Evolutionary conservation across 2,329 filamentous ascomycete genomes (phyloP).

Genomic region (Mariannaea elegans): DNA sequence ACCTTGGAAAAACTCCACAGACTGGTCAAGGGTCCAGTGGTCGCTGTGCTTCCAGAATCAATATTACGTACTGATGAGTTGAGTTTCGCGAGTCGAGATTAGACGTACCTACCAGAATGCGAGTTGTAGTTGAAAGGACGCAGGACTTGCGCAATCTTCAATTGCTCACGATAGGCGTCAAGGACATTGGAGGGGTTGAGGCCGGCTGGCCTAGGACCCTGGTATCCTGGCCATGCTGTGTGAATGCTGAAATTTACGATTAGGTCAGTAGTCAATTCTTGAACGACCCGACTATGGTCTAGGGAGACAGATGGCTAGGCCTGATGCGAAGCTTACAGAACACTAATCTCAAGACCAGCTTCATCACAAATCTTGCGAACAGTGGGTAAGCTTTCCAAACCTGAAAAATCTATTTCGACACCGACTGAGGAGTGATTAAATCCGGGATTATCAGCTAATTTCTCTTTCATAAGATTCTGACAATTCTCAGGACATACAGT

Average conservation of each 20-base stretch:
- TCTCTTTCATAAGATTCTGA: background rate
- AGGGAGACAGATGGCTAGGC: no score
- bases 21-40: constrained; percentile 43
- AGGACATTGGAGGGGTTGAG: constrained; percentile 11
- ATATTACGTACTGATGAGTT: background rate
- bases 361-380: constrained; percentile 8
- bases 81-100: background rate
- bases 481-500: background rate
- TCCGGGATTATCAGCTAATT: background rate
- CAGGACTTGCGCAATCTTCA: constrained; percentile 10
- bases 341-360: constrained; percentile 14
- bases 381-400: background rate
- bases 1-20: constrained; percentile 44
- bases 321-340: background rate
- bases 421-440: background rate
- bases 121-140: constrained; percentile 18
- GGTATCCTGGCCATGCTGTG: constrained; percentile 11
- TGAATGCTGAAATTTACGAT: constrained; percentile 8
- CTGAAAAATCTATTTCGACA: constrained; percentile 14
- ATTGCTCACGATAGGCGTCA: constrained; percentile 11
- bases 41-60: constrained; percentile 35
- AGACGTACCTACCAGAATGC: constrained; percentile 13
- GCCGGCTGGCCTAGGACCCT: constrained; percentile 2
- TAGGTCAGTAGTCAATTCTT: background rate
- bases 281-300: background rate